phyloP scores from a whole-genome alignment of 2,329 filamentous ascomycete genomes.

The Alternaria infectoria region DNA sequence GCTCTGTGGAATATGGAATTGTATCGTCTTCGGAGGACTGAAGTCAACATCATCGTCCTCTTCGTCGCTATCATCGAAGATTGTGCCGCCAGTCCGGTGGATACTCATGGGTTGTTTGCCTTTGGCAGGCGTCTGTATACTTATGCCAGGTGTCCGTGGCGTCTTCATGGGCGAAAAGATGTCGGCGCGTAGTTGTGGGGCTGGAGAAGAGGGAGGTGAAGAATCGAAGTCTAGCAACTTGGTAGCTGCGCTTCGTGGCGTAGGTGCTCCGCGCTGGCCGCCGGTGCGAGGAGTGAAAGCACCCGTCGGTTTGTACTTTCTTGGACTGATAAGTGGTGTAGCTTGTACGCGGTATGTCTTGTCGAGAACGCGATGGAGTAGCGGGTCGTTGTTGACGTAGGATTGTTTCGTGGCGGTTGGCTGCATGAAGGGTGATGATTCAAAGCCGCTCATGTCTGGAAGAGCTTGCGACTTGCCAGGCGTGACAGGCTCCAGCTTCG shows the following conservation, averaged over 20 bases:
- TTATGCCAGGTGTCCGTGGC: slow-evolving; percentile 77
- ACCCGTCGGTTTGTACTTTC: slow-evolving; percentile 52
- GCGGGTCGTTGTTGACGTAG: slow-evolving; percentile 67
- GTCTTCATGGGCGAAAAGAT: slow-evolving; percentile 79
- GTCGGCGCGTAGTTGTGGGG: slow-evolving; percentile 82
- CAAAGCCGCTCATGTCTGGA: slow-evolving; percentile 52
- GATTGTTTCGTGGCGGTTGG: slow-evolving; percentile 42
- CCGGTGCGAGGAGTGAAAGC: slow-evolving; percentile 48
- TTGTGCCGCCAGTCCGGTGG: slow-evolving; percentile 42
- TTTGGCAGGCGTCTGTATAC: slow-evolving; percentile 74
- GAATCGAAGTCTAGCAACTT: slow-evolving; percentile 44
- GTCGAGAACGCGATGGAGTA: slow-evolving; percentile 90
- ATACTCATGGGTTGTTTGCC: slow-evolving; percentile 56
- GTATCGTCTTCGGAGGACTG: slow-evolving; percentile 92
- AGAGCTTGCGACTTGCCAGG: slow-evolving; percentile 44
- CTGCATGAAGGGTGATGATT: slow-evolving; percentile 61
- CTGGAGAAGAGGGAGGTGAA: slow-evolving; percentile 63
- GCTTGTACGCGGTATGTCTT: slow-evolving; percentile 95
- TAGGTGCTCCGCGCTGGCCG: slow-evolving; percentile 34
- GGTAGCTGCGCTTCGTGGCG: slow-evolving; percentile 29
- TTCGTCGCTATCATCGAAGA: slow-evolving; percentile 79
- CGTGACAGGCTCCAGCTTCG: slow-evolving; percentile 43
- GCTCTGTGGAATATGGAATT: slow-evolving; percentile 79
- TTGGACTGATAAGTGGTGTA: slow-evolving; percentile 77
- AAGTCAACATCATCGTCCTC: slow-evolving; percentile 64